phyloP scores from a whole-genome alignment of 352 stramenopile species.

The Globisporangium rhizosaccharum region DNA sequence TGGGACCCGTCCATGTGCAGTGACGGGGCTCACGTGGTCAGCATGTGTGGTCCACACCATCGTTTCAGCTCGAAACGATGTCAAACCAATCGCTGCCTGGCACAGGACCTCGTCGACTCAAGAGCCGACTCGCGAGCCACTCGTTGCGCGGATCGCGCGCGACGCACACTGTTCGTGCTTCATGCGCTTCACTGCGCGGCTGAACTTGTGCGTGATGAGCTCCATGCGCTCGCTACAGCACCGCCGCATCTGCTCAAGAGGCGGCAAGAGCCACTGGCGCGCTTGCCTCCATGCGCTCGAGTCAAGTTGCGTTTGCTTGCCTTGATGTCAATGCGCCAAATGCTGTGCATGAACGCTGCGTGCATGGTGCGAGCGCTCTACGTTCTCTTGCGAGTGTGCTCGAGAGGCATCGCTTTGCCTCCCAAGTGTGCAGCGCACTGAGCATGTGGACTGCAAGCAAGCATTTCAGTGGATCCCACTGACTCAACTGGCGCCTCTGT shows the following conservation, averaged over 20 bases:
- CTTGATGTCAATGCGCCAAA: neutral
- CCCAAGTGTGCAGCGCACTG: too few relatives aligned
- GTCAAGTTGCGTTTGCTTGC: neutral
- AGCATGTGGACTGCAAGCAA: too few relatives aligned
- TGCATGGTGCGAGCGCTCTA: too few relatives aligned
- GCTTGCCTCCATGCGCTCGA: neutral
- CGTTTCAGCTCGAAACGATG: neutral
- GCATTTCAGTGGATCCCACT: too few relatives aligned
- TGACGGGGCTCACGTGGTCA: neutral
- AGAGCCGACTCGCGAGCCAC: neutral
- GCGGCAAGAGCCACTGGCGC: neutral
- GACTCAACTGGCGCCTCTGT: too few relatives aligned
- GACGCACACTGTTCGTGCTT: neutral
- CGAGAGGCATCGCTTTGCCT: too few relatives aligned
- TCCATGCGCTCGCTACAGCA: neutral
- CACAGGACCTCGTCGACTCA: neutral
- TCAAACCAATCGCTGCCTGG: neutral
- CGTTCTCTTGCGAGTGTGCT: too few relatives aligned
- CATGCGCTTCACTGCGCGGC: neutral
- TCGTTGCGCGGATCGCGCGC: conserved; percentile 1
- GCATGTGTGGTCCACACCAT: neutral
- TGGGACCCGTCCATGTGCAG: neutral
- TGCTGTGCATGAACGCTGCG: too few relatives aligned
- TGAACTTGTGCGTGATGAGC: conserved; percentile 2
- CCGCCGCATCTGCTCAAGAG: neutral